Base-by-base conservation (phyloP, 2,329 filamentous ascomycete species). In the Fusarium nygamai region DNA sequence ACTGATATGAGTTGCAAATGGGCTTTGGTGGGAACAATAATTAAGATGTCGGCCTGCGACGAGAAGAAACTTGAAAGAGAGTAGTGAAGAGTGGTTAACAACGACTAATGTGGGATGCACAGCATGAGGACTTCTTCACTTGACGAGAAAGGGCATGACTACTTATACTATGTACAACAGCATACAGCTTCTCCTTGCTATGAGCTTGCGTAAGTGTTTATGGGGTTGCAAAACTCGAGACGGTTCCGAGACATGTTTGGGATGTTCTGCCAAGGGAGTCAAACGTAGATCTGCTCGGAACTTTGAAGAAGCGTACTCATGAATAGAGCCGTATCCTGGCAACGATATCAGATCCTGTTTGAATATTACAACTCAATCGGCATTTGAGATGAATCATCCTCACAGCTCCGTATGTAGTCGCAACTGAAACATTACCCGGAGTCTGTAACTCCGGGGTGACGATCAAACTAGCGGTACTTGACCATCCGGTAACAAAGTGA, bases 31-130 rank as follows among this genome's bases (percentile, higher is more conserved):
- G 43, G 47, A 48, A 16, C 74, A 61, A 74, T 80, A 75, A 79
- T 76, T 67, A 64, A 78, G 36, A 81, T 80, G 86, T 88, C 86
- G 87, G 79, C 86, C 87, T 85, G 87, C 87, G 87, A 88, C 86
- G 80, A 82, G 78, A 78, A 80, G 53, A 69, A 58, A 61, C 53
- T 57, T 64, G 46, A 44, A 61, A 57, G 38, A 57, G 58, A 62
- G 44, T 61, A 31, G 41, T 60, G 60, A 50, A 51, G 31, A 38
- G 50, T 63, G 36, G 43, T 46, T 34, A 41, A 61, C 36, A 44
- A 73, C 46, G 44, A 54, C 33, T 56, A 54, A 31, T 38, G 41
- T 63, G 57, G 57, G 61, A 67, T 60, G 47, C 36, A 61, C 63
- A 53, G 60, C 57, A 62, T 72, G 53, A 31, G 19, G 48, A 46